Percentiles rank a stretch among this genome's conserved stretches.
These are phyloP conservation scores for Cercophora newfieldiana DNA, from an alignment of 495 filamentous ascomycete species.

Conservation along the genomic window DNA sequence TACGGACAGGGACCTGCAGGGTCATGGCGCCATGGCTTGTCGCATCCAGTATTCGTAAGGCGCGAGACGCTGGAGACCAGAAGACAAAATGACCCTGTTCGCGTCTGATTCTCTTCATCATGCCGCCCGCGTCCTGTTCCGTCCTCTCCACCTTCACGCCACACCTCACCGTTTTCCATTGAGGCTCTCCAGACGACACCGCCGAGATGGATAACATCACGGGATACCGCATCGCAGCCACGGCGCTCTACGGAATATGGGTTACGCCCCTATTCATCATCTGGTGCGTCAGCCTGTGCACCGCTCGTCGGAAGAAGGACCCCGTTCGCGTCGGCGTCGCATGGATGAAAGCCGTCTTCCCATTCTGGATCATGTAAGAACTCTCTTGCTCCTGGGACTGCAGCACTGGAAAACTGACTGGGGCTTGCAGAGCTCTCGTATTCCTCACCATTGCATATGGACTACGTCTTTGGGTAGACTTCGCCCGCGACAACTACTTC, in stretches of 20 bases:
- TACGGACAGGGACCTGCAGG: not conserved
- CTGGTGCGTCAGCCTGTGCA: constrained; percentile 25
- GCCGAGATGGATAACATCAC: not conserved
- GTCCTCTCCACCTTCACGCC: not conserved
- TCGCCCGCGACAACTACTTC: not conserved
- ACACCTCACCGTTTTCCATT: not conserved
- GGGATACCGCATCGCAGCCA: not conserved
- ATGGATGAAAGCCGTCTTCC: constrained; percentile 27
- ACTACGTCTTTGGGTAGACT: not conserved
- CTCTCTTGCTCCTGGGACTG: not conserved
- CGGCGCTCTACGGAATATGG: constrained; percentile 15
- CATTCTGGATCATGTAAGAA: constrained; percentile 26
- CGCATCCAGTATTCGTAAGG: not conserved
- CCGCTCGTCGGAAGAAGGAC: constrained; percentile 23
- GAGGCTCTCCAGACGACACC: not conserved
- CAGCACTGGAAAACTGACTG: not conserved
- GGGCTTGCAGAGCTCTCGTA: not conserved
- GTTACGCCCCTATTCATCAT: constrained; percentile 22
- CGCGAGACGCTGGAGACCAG: not conserved
- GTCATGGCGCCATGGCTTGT: not conserved
- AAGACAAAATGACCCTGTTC: not conserved
- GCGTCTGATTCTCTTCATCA: not conserved
- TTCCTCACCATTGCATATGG: not conserved
- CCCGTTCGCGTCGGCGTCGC: constrained; percentile 24
- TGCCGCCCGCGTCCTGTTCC: too few species aligned